Conservation (phyloP, 805 yeast genomes). For the Metahyphopichia silvanorum region DNA sequence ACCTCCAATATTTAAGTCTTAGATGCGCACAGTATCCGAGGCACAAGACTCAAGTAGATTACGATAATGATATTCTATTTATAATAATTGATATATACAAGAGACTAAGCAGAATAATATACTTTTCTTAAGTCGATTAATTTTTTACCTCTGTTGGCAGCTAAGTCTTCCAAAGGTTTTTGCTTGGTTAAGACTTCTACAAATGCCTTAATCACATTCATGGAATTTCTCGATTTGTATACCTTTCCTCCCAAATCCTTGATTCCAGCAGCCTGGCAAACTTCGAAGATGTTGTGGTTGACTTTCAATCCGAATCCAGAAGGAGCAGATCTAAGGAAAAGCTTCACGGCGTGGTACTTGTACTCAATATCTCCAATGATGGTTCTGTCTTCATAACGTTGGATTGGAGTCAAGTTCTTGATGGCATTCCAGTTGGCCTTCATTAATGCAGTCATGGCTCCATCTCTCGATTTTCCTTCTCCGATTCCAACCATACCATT, state of each 20-base stretch:
- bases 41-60: too few relatives aligned
- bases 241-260: constrained; percentile 90
- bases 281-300: constrained; percentile 83
- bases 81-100: constrained; percentile 8
- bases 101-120: constrained; percentile 57
- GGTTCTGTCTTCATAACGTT: constrained; percentile 89
- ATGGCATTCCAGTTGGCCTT: constrained; percentile 95
- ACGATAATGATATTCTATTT: too few relatives aligned
- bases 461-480: constrained; percentile 85
- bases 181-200: constrained; percentile 83
- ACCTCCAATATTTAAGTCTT: too few relatives aligned
- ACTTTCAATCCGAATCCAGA: constrained; percentile 93
- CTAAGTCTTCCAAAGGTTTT: constrained; percentile 80
- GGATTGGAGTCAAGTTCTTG: constrained; percentile 74
- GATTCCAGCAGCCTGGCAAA: constrained; percentile 91
- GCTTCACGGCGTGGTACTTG: constrained; percentile 83
- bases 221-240: constrained; percentile 86
- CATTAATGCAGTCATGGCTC: constrained; percentile 66
- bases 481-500: constrained; percentile 95
- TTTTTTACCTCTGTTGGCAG: constrained; percentile 90
- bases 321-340: constrained; percentile 81
- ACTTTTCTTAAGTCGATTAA: constrained; percentile 88
- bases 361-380: constrained; percentile 78
- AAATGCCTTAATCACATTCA: constrained; percentile 91
- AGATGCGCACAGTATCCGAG: too few relatives aligned